Percentiles rank a stretch among this genome's conserved stretches.
Evolutionary conservation across 306 rosid species (phyloP).

Genomic region (Cicer pinnatifidum): DNA sequence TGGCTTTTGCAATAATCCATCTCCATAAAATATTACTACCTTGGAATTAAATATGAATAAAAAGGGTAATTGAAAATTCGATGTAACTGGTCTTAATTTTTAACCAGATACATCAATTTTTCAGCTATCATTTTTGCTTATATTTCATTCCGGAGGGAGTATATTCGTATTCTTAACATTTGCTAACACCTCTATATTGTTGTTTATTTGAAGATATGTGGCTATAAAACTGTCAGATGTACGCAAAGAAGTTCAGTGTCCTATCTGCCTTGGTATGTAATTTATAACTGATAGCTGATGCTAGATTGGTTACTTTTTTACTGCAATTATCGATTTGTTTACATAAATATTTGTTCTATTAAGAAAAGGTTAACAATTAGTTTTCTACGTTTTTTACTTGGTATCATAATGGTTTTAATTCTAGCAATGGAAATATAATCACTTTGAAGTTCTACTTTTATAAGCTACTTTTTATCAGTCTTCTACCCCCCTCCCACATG

Average conservation of each 20-base stretch:
- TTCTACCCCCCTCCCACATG: background rate
- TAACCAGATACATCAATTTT: too few relatives aligned
- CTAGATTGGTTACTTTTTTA: conserved; percentile 22
- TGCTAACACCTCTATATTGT: conserved; percentile 41
- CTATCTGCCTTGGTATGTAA: conserved; percentile 80
- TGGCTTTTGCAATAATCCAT: conserved; percentile 22
- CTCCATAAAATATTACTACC: background rate
- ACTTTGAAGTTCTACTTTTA: background rate
- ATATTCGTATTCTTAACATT: background rate
- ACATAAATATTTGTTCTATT: background rate
- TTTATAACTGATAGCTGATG: conserved; percentile 12
- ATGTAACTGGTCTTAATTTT: too few relatives aligned
- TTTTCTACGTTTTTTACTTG: background rate
- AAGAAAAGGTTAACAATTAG: conserved; percentile 9
- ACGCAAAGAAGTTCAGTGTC: conserved; percentile 77
- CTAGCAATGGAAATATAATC: conserved; percentile 15
- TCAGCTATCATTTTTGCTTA: too few relatives aligned
- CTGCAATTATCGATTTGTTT: background rate
- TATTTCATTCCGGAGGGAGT: too few relatives aligned
- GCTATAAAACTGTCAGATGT: conserved; percentile 64
- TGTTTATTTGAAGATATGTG: conserved; percentile 60
- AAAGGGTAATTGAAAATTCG: too few relatives aligned
- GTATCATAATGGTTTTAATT: conserved; percentile 12
- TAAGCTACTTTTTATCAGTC: background rate
- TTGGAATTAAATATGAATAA: too few relatives aligned